Conservation (phyloP, 2,329 filamentous ascomycete species). For the Claviceps quebecensis region DNA sequence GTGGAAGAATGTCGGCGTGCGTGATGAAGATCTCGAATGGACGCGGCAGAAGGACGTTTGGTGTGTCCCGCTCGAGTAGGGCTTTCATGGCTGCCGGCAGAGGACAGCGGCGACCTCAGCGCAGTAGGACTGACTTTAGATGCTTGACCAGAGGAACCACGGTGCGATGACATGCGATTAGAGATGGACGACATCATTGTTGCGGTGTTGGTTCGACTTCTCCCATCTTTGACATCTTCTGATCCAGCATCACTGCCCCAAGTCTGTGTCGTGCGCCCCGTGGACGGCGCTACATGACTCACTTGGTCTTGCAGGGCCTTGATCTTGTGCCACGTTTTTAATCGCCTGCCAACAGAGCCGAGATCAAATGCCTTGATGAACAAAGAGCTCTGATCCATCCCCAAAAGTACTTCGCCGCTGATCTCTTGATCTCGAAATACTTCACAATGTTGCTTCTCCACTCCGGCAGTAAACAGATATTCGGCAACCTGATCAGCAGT, state of each 20-base stretch:
- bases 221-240: slow-evolving; percentile 34
- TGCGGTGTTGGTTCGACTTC: slow-evolving; percentile 45
- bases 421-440: slow-evolving; percentile 96
- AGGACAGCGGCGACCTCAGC: slow-evolving; percentile 26
- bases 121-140: slow-evolving; percentile 32
- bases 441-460: slow-evolving; percentile 82
- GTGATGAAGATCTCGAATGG: slow-evolving; percentile 68
- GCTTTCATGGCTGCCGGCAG: slow-evolving; percentile 27
- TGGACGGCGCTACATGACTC: slow-evolving; percentile 26
- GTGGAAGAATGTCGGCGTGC: slow-evolving; percentile 79
- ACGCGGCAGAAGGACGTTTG: slow-evolving; percentile 63
- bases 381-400: slow-evolving; percentile 89
- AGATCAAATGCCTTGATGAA: slow-evolving; percentile 94
- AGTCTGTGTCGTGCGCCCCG: slow-evolving; percentile 38
- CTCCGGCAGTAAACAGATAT: slow-evolving; percentile 70
- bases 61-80: slow-evolving; percentile 33
- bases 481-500: slow-evolving; percentile 70
- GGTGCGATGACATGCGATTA: slow-evolving; percentile 34
- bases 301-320: slow-evolving; percentile 83
- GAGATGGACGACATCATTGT: slow-evolving; percentile 27
- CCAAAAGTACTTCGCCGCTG: slow-evolving; percentile 77
- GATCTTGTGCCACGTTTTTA: slow-evolving; percentile 96
- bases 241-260: slow-evolving; percentile 46
- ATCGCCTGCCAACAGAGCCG: slow-evolving; percentile 72
- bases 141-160: slow-evolving; percentile 36